phyloP scores from a whole-genome alignment of 345 rosid species.

The Eucalyptus marginata region DNA sequence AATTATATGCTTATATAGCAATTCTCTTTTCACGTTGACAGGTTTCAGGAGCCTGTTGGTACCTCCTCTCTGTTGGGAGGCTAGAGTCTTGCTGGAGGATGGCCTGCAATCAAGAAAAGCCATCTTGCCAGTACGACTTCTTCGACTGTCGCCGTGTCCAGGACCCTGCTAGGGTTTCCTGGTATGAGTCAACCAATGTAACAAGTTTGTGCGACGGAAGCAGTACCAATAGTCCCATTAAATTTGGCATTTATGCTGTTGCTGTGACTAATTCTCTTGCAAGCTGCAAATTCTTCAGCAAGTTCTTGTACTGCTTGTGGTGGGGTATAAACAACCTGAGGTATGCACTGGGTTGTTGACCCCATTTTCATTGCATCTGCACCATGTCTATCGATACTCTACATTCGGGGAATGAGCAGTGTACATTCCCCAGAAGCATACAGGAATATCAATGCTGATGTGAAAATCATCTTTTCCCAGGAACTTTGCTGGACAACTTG shows the following conservation, averaged over 20 bases:
- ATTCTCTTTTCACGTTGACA: neutral
- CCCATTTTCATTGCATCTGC: neutral
- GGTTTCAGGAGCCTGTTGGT: slow-evolving; percentile 31
- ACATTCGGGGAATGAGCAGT: neutral
- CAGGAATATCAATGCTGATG: neutral
- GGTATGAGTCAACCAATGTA: neutral
- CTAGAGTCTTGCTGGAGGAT: slow-evolving; percentile 22
- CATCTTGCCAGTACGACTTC: slow-evolving; percentile 1
- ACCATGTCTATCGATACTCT: neutral
- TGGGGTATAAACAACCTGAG: slow-evolving; percentile 26
- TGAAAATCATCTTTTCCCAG: neutral
- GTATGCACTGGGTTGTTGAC: neutral
- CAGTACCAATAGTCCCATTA: neutral
- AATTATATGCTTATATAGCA: neutral
- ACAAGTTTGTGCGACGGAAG: neutral
- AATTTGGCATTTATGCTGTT: neutral
- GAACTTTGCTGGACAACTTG: neutral
- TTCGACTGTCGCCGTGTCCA: slow-evolving; percentile 2
- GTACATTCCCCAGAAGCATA: neutral
- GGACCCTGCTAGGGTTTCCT: neutral
- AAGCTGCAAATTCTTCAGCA: slow-evolving; percentile 9
- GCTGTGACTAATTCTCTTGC: neutral
- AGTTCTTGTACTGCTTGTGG: slow-evolving; percentile 20
- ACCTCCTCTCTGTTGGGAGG: slow-evolving; percentile 20
- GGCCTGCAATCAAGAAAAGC: slow-evolving; percentile 10